phyloP scores from a whole-genome alignment of 805 yeast species.

The Candida ovalis region DNA sequence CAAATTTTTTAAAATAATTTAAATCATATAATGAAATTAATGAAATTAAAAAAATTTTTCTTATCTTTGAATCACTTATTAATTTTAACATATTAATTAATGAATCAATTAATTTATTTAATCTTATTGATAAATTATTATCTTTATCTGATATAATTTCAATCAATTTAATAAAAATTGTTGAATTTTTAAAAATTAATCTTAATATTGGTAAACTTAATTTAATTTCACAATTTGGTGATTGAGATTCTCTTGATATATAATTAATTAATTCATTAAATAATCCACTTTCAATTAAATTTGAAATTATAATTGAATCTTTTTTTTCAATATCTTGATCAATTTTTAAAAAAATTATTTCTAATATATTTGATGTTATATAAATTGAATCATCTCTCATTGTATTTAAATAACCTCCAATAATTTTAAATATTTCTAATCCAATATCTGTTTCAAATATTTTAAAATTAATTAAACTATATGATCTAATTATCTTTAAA shows the following conservation, averaged over 20 bases:
- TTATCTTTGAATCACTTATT: slow-evolving; percentile 70
- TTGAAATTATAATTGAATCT: slow-evolving; percentile 16
- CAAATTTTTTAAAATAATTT: no score
- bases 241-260: slow-evolving; percentile 39
- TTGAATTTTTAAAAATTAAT: slow-evolving; percentile 34
- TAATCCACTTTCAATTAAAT: slow-evolving; percentile 41
- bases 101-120: slow-evolving; percentile 21
- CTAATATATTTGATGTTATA: slow-evolving; percentile 51
- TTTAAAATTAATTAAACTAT: slow-evolving; percentile 46
- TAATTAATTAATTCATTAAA: slow-evolving; percentile 39
- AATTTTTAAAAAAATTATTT: slow-evolving; percentile 40
- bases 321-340: slow-evolving; percentile 11
- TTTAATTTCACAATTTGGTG: slow-evolving; percentile 40
- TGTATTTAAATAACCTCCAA: slow-evolving; percentile 50
- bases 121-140: slow-evolving; percentile 11
- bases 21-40: slow-evolving; percentile 28
- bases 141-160: slow-evolving; percentile 29
- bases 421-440: slow-evolving; percentile 41
- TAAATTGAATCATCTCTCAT: slow-evolving; percentile 71
- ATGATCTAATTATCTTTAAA: slow-evolving; percentile 59
- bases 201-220: slow-evolving; percentile 36
- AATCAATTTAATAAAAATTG: slow-evolving; percentile 33
- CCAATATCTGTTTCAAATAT: slow-evolving; percentile 37
- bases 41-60: slow-evolving; percentile 44
- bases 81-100: slow-evolving; percentile 35